These are phyloP conservation scores for Aegilops longissima DNA, from an alignment of 176 grass and related monocot species.

Conservation along the genomic window DNA sequence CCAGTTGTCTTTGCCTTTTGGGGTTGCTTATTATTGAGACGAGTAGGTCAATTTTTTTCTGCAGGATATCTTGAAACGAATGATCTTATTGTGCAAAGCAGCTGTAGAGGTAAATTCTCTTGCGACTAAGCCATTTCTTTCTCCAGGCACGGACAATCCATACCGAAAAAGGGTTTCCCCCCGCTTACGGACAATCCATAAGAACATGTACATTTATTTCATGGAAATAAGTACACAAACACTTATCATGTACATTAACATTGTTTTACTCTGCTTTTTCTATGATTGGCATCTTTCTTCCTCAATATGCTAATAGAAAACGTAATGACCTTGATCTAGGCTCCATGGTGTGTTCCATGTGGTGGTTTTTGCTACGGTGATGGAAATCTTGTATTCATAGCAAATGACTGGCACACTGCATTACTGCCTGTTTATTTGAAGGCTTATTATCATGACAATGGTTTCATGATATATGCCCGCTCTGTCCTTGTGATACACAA, in stretches of 20 bases:
- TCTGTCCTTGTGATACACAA: constrained; percentile 95
- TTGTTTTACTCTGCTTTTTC: constrained; percentile 5
- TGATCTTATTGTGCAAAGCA: constrained; percentile 92
- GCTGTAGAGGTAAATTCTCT: constrained; percentile 77
- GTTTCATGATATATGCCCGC: constrained; percentile 80
- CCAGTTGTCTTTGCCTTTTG: constrained; percentile 20
- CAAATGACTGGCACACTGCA: constrained; percentile 95
- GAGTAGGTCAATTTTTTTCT: constrained; percentile 32
- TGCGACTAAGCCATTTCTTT: not conserved
- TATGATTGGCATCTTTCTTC: constrained; percentile 8
- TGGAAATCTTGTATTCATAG: constrained; percentile 91
- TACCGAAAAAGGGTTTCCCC: not conserved
- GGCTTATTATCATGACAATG: constrained; percentile 80
- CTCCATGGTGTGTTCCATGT: constrained; percentile 90
- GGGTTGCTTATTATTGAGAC: constrained; percentile 12
- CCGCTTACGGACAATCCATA: not conserved
- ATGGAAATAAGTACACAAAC: not conserved
- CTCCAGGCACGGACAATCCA: not conserved
- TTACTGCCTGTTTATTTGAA: constrained; percentile 93
- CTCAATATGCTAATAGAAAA: constrained; percentile 20
- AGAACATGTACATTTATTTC: not conserved
- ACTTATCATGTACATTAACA: not conserved
- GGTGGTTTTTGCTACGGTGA: constrained; percentile 89
- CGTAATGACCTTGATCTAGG: constrained; percentile 48
- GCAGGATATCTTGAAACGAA: constrained; percentile 89